Base-by-base conservation (phyloP, 805 yeast species). In the Tetrapisispora iriomotensis region DNA sequence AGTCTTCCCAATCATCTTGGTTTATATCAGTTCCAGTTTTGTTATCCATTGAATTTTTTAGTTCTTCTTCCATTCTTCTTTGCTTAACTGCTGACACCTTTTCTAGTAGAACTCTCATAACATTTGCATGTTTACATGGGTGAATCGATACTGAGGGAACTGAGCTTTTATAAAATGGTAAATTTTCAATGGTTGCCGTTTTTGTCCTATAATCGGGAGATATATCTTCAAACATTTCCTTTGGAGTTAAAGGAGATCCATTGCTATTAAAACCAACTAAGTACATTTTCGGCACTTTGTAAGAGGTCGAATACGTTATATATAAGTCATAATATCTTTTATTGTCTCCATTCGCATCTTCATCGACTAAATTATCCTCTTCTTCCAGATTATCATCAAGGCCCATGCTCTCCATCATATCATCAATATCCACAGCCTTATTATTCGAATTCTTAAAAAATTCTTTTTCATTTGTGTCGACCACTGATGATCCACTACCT, bases 111-210 rank as follows among this genome's bases (percentile, higher is more conserved):
- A 87, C 82, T 51, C 77, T 79, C 98, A 92, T 92, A 17, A 92
- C 98, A 29, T 81, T 77, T 1, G 97, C 88, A 59, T 92, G 98
- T 48, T 81, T 79, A 58, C 98, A 92, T 1, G 98, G 98, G 58
- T 92, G 98, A 37, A 92, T 90, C 7, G 95, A 84, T 6, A 92
- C 87, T 0, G 83, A 70, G 2, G 59, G 50, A 9, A 52, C 44
- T 0, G 92, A 82, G 53, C 79, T 76, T 35, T 73, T 75, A 38
- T 79, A 70, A 50, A 87, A 87, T 10, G 98, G 97, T 6, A 95
- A 79, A 46, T 75, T 77, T 61, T 92, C 98, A 43, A 92, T 90
- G 0, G 98, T 92, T 17, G 90, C 98, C 1, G 98, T 92, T 62
- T 92, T 92, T 52, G 90, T 86, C 54, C 90, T 77, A 61, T 92